Percentiles rank a stretch among this genome's conserved stretches.
These are phyloP conservation scores for Evernia prunastri DNA, from an alignment of 495 filamentous ascomycete genomes.

Conservation along the genomic window DNA sequence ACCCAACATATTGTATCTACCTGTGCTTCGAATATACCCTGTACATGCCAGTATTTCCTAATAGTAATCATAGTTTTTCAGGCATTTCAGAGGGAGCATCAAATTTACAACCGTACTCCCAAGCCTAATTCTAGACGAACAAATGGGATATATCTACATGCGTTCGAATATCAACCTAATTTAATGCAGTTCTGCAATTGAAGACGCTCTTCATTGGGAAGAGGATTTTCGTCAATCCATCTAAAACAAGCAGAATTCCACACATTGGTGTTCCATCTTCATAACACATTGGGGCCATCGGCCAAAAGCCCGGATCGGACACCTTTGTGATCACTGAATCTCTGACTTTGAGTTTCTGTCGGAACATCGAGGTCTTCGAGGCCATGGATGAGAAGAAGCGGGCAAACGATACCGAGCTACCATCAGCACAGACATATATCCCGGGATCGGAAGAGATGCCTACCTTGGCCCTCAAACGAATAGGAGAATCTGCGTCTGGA, in stretches of 20 bases:
- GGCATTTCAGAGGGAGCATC: too few relatives aligned
- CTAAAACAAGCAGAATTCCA: background rate
- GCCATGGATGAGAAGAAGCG: background rate
- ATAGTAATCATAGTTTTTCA: too few relatives aligned
- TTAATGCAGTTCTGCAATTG: too few relatives aligned
- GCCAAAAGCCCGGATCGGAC: background rate
- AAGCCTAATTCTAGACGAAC: too few relatives aligned
- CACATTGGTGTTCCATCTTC: background rate
- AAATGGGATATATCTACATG: too few relatives aligned
- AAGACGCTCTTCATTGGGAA: background rate
- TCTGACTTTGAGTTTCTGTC: background rate
- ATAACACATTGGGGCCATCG: background rate
- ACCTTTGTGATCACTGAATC: background rate
- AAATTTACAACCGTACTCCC: too few relatives aligned
- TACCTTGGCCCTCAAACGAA: slow-evolving; percentile 14
- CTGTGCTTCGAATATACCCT: too few relatives aligned
- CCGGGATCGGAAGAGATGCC: background rate
- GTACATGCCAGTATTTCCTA: too few relatives aligned
- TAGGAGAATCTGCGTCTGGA: slow-evolving; percentile 22
- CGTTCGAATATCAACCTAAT: too few relatives aligned
- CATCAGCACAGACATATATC: slow-evolving; percentile 11
- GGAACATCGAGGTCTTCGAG: background rate
- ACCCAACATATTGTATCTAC: too few relatives aligned
- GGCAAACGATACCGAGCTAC: slow-evolving; percentile 5
- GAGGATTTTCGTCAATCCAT: background rate